phyloP scores from a whole-genome alignment of 2,329 filamentous ascomycete species.

The Fusarium sp. region DNA sequence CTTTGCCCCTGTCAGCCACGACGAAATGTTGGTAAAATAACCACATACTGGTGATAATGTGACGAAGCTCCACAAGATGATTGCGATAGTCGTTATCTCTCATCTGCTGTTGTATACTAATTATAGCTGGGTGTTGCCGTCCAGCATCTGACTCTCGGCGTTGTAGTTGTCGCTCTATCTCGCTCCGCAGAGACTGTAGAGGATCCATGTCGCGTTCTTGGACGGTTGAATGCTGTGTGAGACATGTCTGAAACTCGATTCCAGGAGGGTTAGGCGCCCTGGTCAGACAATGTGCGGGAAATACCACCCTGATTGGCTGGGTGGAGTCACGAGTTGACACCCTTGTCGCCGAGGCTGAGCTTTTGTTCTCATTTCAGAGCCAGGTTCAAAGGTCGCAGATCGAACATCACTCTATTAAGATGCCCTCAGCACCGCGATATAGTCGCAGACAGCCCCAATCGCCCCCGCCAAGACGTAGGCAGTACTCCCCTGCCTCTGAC shows the following conservation, averaged over 20 bases:
- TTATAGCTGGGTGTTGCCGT: not conserved
- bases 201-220: not conserved
- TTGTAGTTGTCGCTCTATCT: not conserved
- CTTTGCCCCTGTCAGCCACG: no score
- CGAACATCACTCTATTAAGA: not conserved
- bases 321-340: not conserved
- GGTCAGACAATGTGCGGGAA: not conserved
- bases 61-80: not conserved
- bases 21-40: no score
- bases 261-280: not conserved
- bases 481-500: not conserved
- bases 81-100: not conserved
- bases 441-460: not conserved
- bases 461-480: not conserved
- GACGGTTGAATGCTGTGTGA: not conserved
- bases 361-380: not conserved
- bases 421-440: not conserved
- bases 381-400: not conserved
- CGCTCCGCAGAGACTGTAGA: not conserved
- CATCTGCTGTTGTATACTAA: not conserved
- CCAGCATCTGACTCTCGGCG: not conserved
- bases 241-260: not conserved
- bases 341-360: not conserved
- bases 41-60: not conserved
- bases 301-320: not conserved